Percentiles rank a stretch among this genome's conserved stretches.
phyloP scores from a whole-genome alignment of 371 early-diverging fungal genomes.

The Zychaea mexicana region DNA sequence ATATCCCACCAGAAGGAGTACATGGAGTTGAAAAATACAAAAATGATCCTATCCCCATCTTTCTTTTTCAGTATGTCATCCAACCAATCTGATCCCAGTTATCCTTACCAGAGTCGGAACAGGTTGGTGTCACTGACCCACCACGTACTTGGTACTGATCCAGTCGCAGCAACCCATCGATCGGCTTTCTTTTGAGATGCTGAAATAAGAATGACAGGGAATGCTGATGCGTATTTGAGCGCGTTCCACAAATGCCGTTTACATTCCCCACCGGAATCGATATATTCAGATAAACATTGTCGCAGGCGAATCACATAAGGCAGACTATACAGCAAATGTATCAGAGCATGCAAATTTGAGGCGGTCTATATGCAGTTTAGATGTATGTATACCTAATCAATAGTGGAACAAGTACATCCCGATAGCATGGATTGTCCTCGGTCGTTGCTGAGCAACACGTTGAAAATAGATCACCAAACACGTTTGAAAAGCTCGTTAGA shows the following conservation, averaged over 20 bases:
- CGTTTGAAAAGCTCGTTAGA: slow-evolving; percentile 87
- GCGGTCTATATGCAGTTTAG: too few species aligned
- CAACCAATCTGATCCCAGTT: neutral
- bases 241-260: slow-evolving; percentile 87
- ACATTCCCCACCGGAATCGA: slow-evolving; percentile 44
- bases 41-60: slow-evolving; percentile 62
- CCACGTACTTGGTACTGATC: slow-evolving; percentile 39
- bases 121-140: slow-evolving; percentile 41
- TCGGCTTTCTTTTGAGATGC: slow-evolving; percentile 62
- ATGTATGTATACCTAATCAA: slow-evolving; percentile 55
- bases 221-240: slow-evolving; percentile 81
- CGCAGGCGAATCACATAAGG: slow-evolving; percentile 88
- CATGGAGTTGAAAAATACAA: slow-evolving; percentile 82
- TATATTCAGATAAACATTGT: slow-evolving; percentile 81
- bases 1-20: slow-evolving; percentile 97
- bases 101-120: slow-evolving; percentile 43
- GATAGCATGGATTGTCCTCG: slow-evolving; percentile 52
- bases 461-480: slow-evolving; percentile 80
- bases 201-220: slow-evolving; percentile 81
- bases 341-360: too few species aligned
- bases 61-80: neutral
- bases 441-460: slow-evolving; percentile 10
- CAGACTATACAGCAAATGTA: slow-evolving; percentile 45
- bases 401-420: slow-evolving; percentile 57
- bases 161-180: slow-evolving; percentile 31